These are phyloP conservation scores for Saturnispora saitoi DNA, from an alignment of 805 yeast species.

Conservation along the genomic window DNA sequence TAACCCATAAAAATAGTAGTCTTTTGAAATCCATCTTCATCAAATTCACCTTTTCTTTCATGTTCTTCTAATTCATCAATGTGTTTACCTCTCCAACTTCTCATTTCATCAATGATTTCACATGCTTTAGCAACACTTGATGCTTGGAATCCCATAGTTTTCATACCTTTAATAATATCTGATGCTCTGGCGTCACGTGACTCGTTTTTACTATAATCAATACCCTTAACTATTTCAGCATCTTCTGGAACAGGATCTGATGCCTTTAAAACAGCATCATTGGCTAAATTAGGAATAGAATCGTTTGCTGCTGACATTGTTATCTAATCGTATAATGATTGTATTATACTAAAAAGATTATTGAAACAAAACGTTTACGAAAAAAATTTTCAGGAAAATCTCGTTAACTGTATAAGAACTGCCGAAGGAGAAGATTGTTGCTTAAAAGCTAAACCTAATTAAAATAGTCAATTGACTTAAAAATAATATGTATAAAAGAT, in stretches of 20 bases:
- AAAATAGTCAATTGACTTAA: too few relatives aligned
- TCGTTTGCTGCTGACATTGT: slow-evolving; percentile 14
- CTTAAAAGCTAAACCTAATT: too few relatives aligned
- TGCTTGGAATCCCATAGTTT: slow-evolving; percentile 96
- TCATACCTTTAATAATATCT: slow-evolving; percentile 76
- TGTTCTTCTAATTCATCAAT: slow-evolving; percentile 60
- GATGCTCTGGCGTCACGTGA: slow-evolving; percentile 73
- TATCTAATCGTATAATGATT: background rate
- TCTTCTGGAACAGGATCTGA: slow-evolving; percentile 81
- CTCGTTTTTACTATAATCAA: slow-evolving; percentile 76
- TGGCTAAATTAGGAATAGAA: slow-evolving; percentile 59
- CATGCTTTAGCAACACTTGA: slow-evolving; percentile 80
- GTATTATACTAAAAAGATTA: too few relatives aligned
- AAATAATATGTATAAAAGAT: too few relatives aligned
- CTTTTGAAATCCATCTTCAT: slow-evolving; percentile 68
- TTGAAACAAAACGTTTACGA: background rate
- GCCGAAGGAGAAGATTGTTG: too few relatives aligned
- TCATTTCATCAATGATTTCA: slow-evolving; percentile 87
- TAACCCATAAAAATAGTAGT: slow-evolving; percentile 92
- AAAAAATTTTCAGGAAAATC: background rate
- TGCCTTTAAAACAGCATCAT: slow-evolving; percentile 84
- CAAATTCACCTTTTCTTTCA: slow-evolving; percentile 65
- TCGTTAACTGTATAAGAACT: too few relatives aligned
- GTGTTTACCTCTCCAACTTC: slow-evolving; percentile 85
- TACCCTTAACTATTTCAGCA: slow-evolving; percentile 73